Evolutionary conservation across 1,139 yeast species (phyloP).

Genomic region (Protomyces arabidopsidicola): DNA sequence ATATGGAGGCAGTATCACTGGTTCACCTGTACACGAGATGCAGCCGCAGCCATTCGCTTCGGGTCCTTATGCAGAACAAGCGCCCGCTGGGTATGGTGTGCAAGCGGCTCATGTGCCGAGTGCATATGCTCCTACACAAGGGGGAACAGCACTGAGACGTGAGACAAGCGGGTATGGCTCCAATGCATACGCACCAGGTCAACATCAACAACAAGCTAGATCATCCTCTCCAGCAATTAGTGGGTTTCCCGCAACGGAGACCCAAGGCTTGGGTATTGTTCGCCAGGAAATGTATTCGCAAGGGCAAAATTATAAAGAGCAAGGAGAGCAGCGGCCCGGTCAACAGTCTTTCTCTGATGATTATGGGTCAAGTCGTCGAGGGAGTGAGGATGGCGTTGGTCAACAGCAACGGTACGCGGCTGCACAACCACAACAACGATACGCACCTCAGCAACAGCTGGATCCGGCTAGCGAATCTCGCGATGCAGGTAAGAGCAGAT

Average conservation of each 20-base stretch:
- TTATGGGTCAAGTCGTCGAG: background rate
- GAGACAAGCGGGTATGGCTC: background rate
- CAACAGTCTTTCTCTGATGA: background rate
- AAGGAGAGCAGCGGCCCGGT: background rate
- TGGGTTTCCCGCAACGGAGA: background rate
- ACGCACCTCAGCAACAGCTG: background rate
- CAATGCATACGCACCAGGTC: background rate
- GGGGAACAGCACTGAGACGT: background rate
- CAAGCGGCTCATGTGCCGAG: background rate
- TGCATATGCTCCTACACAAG: background rate
- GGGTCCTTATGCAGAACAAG: constrained; percentile 1
- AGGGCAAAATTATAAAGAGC: background rate
- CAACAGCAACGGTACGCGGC: background rate
- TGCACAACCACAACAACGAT: background rate
- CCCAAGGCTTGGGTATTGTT: background rate
- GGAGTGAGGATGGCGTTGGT: background rate
- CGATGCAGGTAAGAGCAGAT: no score
- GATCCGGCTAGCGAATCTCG: background rate
- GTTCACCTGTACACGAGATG: background rate
- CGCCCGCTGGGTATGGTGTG: background rate
- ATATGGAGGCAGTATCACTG: background rate
- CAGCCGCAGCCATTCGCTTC: background rate
- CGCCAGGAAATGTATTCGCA: background rate
- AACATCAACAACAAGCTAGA: background rate
- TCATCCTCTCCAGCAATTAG: background rate